Conservation (phyloP, 441 rosid genomes). For the Gossypium davidsonii region DNA sequence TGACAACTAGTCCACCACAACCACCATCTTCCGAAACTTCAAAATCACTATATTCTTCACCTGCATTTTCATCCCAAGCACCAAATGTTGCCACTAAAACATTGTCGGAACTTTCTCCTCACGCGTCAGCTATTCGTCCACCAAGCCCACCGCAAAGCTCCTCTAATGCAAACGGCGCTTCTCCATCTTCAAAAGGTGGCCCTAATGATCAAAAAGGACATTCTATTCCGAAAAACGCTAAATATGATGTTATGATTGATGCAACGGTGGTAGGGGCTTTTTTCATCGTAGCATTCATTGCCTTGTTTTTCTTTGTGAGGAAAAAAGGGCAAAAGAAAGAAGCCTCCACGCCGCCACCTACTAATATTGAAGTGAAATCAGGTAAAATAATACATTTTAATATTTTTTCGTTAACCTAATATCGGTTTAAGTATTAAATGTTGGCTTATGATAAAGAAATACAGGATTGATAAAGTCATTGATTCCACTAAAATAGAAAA, state of each 20-base stretch:
- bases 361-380: slow-evolving; percentile 34
- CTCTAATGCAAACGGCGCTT: neutral
- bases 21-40: slow-evolving; percentile 2
- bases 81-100: neutral
- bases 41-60: neutral
- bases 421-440: too few relatives aligned
- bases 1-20: slow-evolving; percentile 8
- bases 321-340: slow-evolving; percentile 30
- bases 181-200: neutral
- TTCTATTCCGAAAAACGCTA: too few relatives aligned
- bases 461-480: too few relatives aligned
- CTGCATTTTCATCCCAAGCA: slow-evolving; percentile 11
- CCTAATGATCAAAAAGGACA: slow-evolving; percentile 15
- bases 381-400: slow-evolving; percentile 28
- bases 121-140: neutral
- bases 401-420: too few relatives aligned
- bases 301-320: slow-evolving; percentile 25
- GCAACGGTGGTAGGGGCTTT: slow-evolving; percentile 31
- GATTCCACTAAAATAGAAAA: too few relatives aligned
- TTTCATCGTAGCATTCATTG: slow-evolving; percentile 37
- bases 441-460: too few relatives aligned
- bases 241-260: slow-evolving; percentile 17
- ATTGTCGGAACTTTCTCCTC: neutral
- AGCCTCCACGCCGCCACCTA: slow-evolving; percentile 42
- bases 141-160: slow-evolving; percentile 10